Evolutionary conservation across 139 green algal species (phyloP), one percentile per base, ranked within the genome.

Genomic region (Pseudopediastrum boryanum): DNA sequence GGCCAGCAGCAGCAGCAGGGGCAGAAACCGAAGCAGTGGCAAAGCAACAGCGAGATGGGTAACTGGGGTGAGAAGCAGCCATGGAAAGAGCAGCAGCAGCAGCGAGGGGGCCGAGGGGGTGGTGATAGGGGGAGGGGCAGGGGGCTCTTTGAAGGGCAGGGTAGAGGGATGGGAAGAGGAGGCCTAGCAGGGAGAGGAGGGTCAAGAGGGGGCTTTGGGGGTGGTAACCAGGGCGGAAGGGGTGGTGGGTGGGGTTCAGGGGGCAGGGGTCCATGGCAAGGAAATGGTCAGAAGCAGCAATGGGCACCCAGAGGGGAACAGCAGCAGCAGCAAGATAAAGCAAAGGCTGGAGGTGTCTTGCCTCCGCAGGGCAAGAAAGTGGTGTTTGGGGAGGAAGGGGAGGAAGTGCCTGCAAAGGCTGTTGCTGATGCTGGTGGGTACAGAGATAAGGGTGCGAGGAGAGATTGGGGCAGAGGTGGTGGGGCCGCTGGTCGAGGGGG

Each of bases 11-110:
- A 68, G 27, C 69, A 65, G 13, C 46, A 76, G 68, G 19, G 56
- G 29, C 68, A 75, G 27, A n/a, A n/a, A 35, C 51, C 43, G 61
- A 35, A 46, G 68, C 46, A 64, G 41, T 23, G 38, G 9, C 25
- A 6, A 31, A 41, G 21, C 66, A 61, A 36, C 12, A 61, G 44
- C 19, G 8, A 43, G 42, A 73, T 19, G 43, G 58, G 39, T 8
- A 58, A 44, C 41, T 8, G 54, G 54, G 54, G 16, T 31, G 27
- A 35, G n/a, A n/a, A 63, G 31, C 54, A 33, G 7, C 54, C 10
- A 2, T 4, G 6, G 5, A n/a, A 74, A 29, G n/a, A 74, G 66
- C 66, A 74, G 66, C 39, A 50, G 65, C 65, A 59, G 39, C 65
- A 36, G 65, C 38, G 39, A 27, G 62, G 46, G 41, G 64, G 8